A percentile compares a stretch with the other conserved stretches of the same genome.
Conservation (phyloP, 148 eudicot species). For the Rhododendron ovatum region DNA sequence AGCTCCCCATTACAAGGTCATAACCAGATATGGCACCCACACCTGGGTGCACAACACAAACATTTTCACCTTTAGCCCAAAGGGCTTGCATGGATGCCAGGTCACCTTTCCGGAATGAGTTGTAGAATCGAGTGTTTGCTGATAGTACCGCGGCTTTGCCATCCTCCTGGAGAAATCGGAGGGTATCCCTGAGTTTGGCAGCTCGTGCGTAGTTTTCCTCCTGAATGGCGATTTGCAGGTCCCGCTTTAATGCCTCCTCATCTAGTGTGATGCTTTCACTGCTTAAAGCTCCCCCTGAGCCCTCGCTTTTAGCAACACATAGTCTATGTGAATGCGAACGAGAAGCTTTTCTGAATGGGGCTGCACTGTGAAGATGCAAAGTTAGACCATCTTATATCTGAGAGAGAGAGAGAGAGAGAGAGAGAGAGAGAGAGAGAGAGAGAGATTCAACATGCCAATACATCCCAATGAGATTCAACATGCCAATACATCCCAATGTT, state of each 20-base stretch:
- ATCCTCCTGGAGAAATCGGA: constrained; percentile 69
- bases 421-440: too few relatives aligned
- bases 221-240: constrained; percentile 65
- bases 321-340: constrained; percentile 26
- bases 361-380: constrained; percentile 54
- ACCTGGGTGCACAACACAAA: constrained; percentile 96
- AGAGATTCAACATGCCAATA: neutral
- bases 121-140: constrained; percentile 78
- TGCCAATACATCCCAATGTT: neutral
- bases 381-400: constrained; percentile 24
- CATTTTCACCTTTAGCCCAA: constrained; percentile 75
- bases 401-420: neutral
- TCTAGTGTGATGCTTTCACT: constrained; percentile 72
- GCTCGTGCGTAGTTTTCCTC: constrained; percentile 87
- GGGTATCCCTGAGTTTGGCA: constrained; percentile 83
- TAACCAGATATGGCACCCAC: constrained; percentile 88
- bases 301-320: constrained; percentile 67
- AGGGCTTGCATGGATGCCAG: constrained; percentile 80
- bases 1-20: constrained; percentile 92
- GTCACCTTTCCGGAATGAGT: constrained; percentile 79
- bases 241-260: constrained; percentile 60
- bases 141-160: constrained; percentile 74
- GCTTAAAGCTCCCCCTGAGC: constrained; percentile 51
- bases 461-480: neutral
- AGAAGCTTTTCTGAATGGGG: constrained; percentile 27